Base-by-base conservation (phyloP, 1,139 yeast species). In the Taphrina wiesneri region DNA sequence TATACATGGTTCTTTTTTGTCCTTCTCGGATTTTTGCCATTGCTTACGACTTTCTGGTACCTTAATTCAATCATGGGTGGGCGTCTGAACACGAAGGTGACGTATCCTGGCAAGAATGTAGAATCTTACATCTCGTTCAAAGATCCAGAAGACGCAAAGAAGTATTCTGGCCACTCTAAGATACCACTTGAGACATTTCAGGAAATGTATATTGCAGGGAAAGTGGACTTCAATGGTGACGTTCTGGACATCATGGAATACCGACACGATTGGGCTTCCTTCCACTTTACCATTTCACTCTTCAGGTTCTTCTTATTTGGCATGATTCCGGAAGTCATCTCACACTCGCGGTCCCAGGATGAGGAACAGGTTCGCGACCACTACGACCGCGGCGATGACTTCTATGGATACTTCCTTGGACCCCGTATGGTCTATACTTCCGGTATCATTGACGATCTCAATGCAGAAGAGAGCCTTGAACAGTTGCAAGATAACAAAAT, bases 281-380 rank as follows among this genome's bases (percentile, higher is more conserved):
- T 89, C 80, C 79, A 86, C 61, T 90, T 90, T 81, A 90, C 97
- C 57, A 75, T 85, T 70, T 81, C 91, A 34, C 82, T 90, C 71
- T 91, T 86, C 84, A 86, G 83, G 77, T 91, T 83, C 79, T 91
- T 90, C 81, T 79, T 90, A 72, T 83, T 90, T 67, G 96, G 96
- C 63, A 85, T 90, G 90, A 88, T 90, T 72, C 97, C 97, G 63
- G 97, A 90, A 79, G 96, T 90, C 67, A 87, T 90, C 73, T 76
- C 90, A 85, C 97, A 90, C 80, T 86, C 96, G 69, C 86, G 90
- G 76, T 88, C 96, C 39, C 97, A 90, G 80, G 97, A 91, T 76
- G 97, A 91, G 80, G 97, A 90, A 78, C 97, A 90, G 79, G 97
- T 90, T 67, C 86, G 96, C 78, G 97, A 88, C 74, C 96, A 91